phyloP scores from a whole-genome alignment of 1,139 yeast species.

The Lodderomyces elongisporus region DNA sequence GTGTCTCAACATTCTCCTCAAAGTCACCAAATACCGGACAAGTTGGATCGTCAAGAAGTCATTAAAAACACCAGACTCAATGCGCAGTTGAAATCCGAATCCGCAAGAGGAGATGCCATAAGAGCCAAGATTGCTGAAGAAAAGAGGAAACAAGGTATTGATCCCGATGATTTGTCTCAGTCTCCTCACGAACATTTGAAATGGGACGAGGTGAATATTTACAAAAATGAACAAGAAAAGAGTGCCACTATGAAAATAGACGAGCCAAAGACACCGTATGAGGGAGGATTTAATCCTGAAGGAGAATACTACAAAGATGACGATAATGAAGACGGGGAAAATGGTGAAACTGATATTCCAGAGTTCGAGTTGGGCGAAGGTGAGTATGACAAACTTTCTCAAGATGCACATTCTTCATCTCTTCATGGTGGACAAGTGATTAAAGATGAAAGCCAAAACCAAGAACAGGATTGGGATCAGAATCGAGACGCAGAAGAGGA shows the following conservation, averaged over 20 bases:
- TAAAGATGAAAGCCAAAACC: constrained; percentile 22
- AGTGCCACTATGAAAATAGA: constrained; percentile 78
- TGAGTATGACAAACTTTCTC: constrained; percentile 23
- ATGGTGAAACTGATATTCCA: constrained; percentile 23
- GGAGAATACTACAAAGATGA: constrained; percentile 77
- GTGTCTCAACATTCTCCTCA: background rate
- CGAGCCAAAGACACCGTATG: constrained; percentile 97
- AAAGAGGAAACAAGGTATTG: constrained; percentile 9
- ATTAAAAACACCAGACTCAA: constrained; percentile 40
- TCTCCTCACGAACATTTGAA: constrained; percentile 32
- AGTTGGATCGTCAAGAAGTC: constrained; percentile 42
- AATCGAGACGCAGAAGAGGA: constrained; percentile 28
- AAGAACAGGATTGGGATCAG: constrained; percentile 11
- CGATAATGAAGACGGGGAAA: constrained; percentile 42
- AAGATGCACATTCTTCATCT: constrained; percentile 15
- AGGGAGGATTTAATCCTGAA: constrained; percentile 83
- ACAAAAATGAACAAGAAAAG: constrained; percentile 64
- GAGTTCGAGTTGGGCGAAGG: constrained; percentile 43
- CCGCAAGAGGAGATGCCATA: constrained; percentile 34
- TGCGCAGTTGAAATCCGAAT: constrained; percentile 30
- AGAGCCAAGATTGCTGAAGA: constrained; percentile 34
- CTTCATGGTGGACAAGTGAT: constrained; percentile 38
- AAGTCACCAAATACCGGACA: constrained; percentile 11
- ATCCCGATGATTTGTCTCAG: constrained; percentile 5
- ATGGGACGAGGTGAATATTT: constrained; percentile 73